Evolutionary conservation across 768 basidiomycete genomes (phyloP), one percentile per base, ranked within the genome.

Genomic region (Lactarius hengduanensis): DNA sequence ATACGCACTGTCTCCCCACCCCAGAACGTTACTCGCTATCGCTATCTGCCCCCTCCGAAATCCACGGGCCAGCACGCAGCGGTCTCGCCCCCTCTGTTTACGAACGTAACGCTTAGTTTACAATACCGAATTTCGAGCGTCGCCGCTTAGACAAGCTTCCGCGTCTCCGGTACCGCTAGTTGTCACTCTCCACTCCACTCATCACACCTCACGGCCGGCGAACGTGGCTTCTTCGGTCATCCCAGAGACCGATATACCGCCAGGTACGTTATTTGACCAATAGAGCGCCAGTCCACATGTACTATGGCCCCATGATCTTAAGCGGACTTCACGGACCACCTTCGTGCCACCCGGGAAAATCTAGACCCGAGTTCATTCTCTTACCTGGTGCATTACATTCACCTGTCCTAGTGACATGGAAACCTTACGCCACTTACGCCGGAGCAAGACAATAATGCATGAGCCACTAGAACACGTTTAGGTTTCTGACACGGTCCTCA

Each of bases 11-110:
- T 15, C 36, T 38, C 54, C 16, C 30, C 30, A 56, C 30, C 28
- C 55, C 55, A n/a, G 50, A 53, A 53, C 50, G 50, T 53, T 34
- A 56, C 55, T 20, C 55, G 22, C 32, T 11, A 56, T 56, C 32
- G 38, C 38, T 40, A 40, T 40, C 38, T 40, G 1, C 28, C 18
- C 34, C 55, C 55, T 28, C 55, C 55, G 55, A 56, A 32, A 32
- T 56, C 55, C 55, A 56, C 55, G 55, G 55, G 55, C 20, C 55
- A 56, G 32, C 55, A 34, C 8, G 30, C 55, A 9, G 32, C 8
- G 32, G 55, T 34, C 55, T 56, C 32, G 32, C 2, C 55, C 50
- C 55, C 7, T 34, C 55, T 34, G 30, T 30, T 55, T 32, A 28
- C 22, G 50, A 53, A 53, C 22, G 50, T 53, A 53, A 26, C 22